Evolutionary conservation across 2,329 filamentous ascomycete genomes (phyloP).

Genomic region (Aureobasidium leucospermi): DNA sequence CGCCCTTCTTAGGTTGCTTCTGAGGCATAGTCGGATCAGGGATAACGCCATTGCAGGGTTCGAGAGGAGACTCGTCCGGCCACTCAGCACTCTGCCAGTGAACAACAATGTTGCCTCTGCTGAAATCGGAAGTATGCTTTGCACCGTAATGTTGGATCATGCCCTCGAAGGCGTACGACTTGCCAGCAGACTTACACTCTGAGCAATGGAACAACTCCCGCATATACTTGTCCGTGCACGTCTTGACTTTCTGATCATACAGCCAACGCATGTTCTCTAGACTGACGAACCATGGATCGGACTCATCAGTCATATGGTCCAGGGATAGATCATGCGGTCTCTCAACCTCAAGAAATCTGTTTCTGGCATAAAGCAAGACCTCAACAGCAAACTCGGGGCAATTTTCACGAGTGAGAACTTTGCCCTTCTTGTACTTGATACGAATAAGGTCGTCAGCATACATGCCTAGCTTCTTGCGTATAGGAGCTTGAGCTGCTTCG

Average conservation of each 20-base stretch:
- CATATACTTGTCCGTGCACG: slow-evolving; percentile 56
- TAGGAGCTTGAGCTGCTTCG: slow-evolving; percentile 61
- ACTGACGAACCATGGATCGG: slow-evolving; percentile 42
- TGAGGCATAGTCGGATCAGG: slow-evolving; percentile 5
- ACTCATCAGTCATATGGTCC: slow-evolving; percentile 30
- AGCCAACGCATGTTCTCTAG: slow-evolving; percentile 84
- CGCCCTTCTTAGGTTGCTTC: background rate
- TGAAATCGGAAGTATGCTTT: slow-evolving; percentile 67
- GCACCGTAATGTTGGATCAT: slow-evolving; percentile 77
- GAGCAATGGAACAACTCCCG: slow-evolving; percentile 73
- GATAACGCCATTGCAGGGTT: slow-evolving; percentile 21
- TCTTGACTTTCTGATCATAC: slow-evolving; percentile 69
- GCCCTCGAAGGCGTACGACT: slow-evolving; percentile 68
- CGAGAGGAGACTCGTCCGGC: slow-evolving; percentile 68
- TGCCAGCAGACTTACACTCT: slow-evolving; percentile 48
- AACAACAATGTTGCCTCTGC: slow-evolving; percentile 63
- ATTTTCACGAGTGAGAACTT: slow-evolving; percentile 55
- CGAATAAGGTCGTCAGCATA: slow-evolving; percentile 66
- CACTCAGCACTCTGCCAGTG: slow-evolving; percentile 71
- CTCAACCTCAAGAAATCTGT: slow-evolving; percentile 11
- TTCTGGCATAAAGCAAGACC: slow-evolving; percentile 47
- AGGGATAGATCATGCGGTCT: slow-evolving; percentile 33
- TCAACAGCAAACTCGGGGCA: slow-evolving; percentile 64
- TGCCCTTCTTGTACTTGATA: slow-evolving; percentile 57
- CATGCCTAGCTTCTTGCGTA: slow-evolving; percentile 56